Evolutionary conservation across 805 yeast genomes (phyloP), one percentile per base, ranked within the genome.

Genomic region (Zygoascus flipseniorum): DNA sequence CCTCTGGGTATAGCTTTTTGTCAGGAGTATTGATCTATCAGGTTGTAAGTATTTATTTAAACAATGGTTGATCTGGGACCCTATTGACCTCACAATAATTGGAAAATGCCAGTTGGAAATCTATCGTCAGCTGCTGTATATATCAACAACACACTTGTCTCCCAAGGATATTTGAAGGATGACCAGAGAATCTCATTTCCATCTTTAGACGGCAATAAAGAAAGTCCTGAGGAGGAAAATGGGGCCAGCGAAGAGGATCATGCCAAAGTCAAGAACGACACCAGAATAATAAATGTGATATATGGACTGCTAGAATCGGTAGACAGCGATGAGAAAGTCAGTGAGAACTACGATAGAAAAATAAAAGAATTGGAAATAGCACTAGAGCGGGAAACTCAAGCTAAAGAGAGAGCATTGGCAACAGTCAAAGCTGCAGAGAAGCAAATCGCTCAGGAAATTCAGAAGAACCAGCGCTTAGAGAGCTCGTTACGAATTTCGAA

Each of bases 241-340:
- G 47, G 31, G 5, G 16, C 14, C 19, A 31, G 23, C 10, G 50
- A 50, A 20, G 52, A 35, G 31, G 23, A 31, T 28, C 50, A 28
- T 5, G 54, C 55, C 5, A 14, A 20, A 4, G 37, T 43, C n/a
- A 49, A 52, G 43, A 58, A 60, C 37, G 62, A 60, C 41, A 52
- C 56, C 14, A 54, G 59, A 8, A 51, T 59, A 19, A 61, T 62
- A 50, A 62, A 62, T 50, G 56, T 56, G 9, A 57, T 62, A 0
- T 60, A 61, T 45, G 58, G 62, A 18, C 57, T 62, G 11, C 53
- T 62, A n/a, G 53, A 58, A 51, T 52, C 60, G 8, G 46, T 59
- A 9, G 59, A 58, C 28, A 42, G 47, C 23, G 60, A 59, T 41
- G 19, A 52, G 10, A 50, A 54, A 39, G 52, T 48, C 10, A 46